Evolutionary conservation across 805 yeast genomes (phyloP), one percentile per base, ranked within the genome.

Genomic region (Ogataea siamensis): DNA sequence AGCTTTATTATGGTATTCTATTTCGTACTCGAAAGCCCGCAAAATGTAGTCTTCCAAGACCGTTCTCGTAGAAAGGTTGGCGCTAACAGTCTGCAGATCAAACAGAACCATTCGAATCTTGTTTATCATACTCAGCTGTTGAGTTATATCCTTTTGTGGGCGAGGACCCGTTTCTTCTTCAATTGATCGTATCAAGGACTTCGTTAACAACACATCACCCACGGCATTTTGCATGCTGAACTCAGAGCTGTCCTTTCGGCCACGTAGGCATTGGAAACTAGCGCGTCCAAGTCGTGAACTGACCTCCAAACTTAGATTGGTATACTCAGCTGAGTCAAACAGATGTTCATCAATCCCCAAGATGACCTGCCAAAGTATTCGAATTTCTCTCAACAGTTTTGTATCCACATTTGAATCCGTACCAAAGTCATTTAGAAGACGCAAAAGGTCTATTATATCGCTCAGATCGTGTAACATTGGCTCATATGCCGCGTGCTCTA

Each of bases 301-400:
- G 12, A 51, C 33, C 12, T 36, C 41, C 10, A 55, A 28, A 7
- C 43, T 47, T 16, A 55, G 9, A 22, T 49, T 42, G 13, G 43
- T 38, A 26, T 47, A 50, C 14, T 38, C 28, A 5, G 43, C 34
- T 2, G 44, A 28, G n/a, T 46, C 40, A 34, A 54, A 55, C 13
- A 27, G 2, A 12, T 37, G 39, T 19, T 48, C 57, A 19, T 51
- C 50, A 7, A 54, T 51, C 2, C 59, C 57, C n/a, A 55, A 33
- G 7, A 55, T 33, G 7, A 50, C 32, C 31, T 51, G 58, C 59
- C 59, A 55, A 9, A 48, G 39, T 1, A 44, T 32, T 29, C 45
- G 49, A 12, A 53, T 41, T 9, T 46, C 46, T 26, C 46, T 37
- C 18, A 54, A 30, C 21, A 34, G 36, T 15, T 16, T 29, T 5